A percentile compares a stretch with the other conserved stretches of the same genome.
Conservation (phyloP, 495 filamentous ascomycete genomes). For the Penicillium diatomitis region DNA sequence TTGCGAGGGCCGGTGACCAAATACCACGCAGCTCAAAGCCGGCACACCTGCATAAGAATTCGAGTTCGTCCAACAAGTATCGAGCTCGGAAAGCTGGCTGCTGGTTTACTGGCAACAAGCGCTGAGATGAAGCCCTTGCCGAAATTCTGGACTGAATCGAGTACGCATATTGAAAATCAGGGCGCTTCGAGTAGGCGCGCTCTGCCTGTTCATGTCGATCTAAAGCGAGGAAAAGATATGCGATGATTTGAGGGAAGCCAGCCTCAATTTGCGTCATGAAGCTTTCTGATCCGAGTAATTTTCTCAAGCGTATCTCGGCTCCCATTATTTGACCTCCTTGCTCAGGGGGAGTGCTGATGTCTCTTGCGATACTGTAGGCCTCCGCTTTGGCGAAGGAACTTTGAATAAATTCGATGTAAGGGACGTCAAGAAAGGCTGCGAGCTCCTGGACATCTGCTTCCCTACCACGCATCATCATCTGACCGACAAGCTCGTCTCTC, state of each 20-base stretch:
- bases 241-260: slow-evolving; percentile 69
- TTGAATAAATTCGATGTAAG: slow-evolving; percentile 48
- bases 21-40: slow-evolving; percentile 52
- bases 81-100: slow-evolving; percentile 79
- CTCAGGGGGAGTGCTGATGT: slow-evolving; percentile 53
- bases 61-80: slow-evolving; percentile 62
- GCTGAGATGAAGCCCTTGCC: slow-evolving; percentile 48
- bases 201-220: slow-evolving; percentile 72
- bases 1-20: slow-evolving; percentile 69
- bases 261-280: slow-evolving; percentile 52
- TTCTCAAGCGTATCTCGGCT: slow-evolving; percentile 62
- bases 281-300: slow-evolving; percentile 53
- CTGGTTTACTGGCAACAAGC: slow-evolving; percentile 58
- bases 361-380: slow-evolving; percentile 75
- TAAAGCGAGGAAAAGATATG: slow-evolving; percentile 56
- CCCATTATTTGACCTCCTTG: slow-evolving; percentile 42
- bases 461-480: slow-evolving; percentile 75
- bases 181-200: slow-evolving; percentile 58
- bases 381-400: slow-evolving; percentile 70
- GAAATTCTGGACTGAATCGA: slow-evolving; percentile 60
- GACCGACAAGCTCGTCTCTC: slow-evolving; percentile 71
- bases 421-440: slow-evolving; percentile 43
- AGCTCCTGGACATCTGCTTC: slow-evolving; percentile 53
- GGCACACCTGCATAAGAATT: slow-evolving; percentile 64
- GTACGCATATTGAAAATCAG: slow-evolving; percentile 46